A percentile compares a stretch with the other conserved stretches of the same genome.
These are phyloP conservation scores for Naematelia aurantialba DNA, from an alignment of 768 basidiomycete genomes.

Conservation along the genomic window DNA sequence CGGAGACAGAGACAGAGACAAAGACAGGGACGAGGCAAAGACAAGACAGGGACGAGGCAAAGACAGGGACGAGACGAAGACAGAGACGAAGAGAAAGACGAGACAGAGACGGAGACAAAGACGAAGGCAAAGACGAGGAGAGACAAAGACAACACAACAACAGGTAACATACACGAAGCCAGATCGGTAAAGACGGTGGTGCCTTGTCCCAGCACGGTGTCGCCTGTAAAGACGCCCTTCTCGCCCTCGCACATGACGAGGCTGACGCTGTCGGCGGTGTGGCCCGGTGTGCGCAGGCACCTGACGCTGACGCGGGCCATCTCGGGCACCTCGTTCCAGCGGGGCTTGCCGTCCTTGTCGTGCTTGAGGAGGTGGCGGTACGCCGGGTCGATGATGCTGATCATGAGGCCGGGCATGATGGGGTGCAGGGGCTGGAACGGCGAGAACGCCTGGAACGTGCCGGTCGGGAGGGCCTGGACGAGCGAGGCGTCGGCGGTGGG, in stretches of 20 bases:
- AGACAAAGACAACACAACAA: not conserved
- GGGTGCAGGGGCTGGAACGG: slow-evolving; percentile 42
- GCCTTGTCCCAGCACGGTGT: slow-evolving; percentile 85
- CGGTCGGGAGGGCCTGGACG: slow-evolving; percentile 26
- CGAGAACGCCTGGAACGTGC: slow-evolving; percentile 33
- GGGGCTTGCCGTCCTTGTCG: slow-evolving; percentile 37
- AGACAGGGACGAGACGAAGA: too few relatives aligned
- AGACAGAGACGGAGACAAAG: too few relatives aligned
- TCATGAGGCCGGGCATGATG: slow-evolving; percentile 43
- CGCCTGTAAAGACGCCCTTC: slow-evolving; percentile 77
- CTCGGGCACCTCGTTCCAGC: slow-evolving; percentile 41
- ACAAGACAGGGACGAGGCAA: too few relatives aligned
- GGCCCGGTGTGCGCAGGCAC: slow-evolving; percentile 82
- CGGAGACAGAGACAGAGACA: too few relatives aligned
- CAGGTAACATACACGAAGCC: slow-evolving; percentile 53
- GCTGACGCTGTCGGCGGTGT: slow-evolving; percentile 79
- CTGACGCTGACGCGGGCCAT: slow-evolving; percentile 53
- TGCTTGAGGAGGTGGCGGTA: slow-evolving; percentile 38
- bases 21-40: too few relatives aligned
- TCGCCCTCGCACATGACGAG: slow-evolving; percentile 65
- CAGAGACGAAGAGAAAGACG: too few relatives aligned
- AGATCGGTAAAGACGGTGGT: slow-evolving; percentile 87
- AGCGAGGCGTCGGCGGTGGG: slow-evolving; percentile 34
- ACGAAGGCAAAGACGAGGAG: too few relatives aligned
- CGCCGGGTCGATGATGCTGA: slow-evolving; percentile 40